Evolutionary conservation across 164 flowering plant genomes (phyloP), one percentile per base, ranked within the genome.

Genomic region (Vitis amurensis): DNA sequence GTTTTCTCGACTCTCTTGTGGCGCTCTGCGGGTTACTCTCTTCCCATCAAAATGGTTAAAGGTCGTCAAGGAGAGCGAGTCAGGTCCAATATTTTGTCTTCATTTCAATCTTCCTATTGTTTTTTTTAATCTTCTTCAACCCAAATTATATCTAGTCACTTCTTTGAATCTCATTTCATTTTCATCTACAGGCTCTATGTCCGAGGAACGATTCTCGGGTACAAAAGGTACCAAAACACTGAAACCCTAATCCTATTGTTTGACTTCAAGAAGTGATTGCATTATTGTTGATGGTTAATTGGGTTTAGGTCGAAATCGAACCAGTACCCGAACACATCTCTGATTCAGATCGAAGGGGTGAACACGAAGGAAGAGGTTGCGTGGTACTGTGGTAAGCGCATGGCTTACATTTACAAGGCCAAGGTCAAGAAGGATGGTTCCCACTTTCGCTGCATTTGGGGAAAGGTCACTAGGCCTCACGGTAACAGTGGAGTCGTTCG

Each of bases 371-470:
- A 87, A 56, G 91, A 85, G 61, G 91, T 87, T 2, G 71, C 81
- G 0, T 87, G 91, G 91, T 87, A 87, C 72, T 63, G 66, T 31
- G 91, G 91, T 37, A 87, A 87, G 84, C 70, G 76, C 14, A 63
- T 87, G 86, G 91, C 89, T 7, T 87, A 87, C 71, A 82, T 87
- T 53, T 87, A 87, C 83, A 87, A 87, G 84, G 91, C 88, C 14
- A 78, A 79, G 71, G 77, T 79, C 31, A 85, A 85, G 87, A 83
- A 84, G 86, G 78, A 80, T 49, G 89, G 88, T 0, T 56, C 80
- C 5, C 89, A 84, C 70, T 85, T 80, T 55, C 81, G 91, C 1
- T 87, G 91, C 83, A 83, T 85, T 63, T 87, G 89, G 89, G 89
- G 91, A 7, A 87, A 87, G 79, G 89, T 87, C 14, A 27, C 75